These are phyloP conservation scores for Fusarium subtropicale DNA, from an alignment of 2,329 filamentous ascomycete genomes.

Conservation along the genomic window DNA sequence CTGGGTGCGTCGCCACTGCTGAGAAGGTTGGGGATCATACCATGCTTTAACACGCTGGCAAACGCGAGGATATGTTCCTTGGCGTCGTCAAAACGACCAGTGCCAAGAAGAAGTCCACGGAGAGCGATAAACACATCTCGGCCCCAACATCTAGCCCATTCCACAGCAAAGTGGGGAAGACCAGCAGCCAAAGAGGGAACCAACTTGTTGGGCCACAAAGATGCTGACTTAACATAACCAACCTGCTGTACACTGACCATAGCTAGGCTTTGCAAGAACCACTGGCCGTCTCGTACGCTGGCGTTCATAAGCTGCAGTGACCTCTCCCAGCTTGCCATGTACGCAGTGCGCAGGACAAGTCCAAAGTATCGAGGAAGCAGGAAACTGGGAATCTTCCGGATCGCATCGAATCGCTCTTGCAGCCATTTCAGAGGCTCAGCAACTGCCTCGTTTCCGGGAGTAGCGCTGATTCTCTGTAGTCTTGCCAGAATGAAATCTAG, in stretches of 20 bases:
- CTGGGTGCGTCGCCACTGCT: conserved; percentile 86
- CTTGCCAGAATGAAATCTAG: conserved; percentile 87
- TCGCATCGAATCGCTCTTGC: conserved; percentile 84
- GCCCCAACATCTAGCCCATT: conserved; percentile 98
- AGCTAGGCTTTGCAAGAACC: conserved; percentile 87
- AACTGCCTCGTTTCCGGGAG: conserved; percentile 71
- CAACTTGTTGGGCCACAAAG: conserved; percentile 84
- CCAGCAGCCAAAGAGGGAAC: conserved; percentile 93
- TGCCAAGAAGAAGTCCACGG: conserved; percentile 90
- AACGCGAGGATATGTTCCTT: conserved; percentile 96
- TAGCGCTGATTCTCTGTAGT: conserved; percentile 76
- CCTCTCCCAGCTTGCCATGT: conserved; percentile 83
- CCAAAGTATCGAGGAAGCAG: conserved; percentile 94
- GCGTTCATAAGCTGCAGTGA: conserved; percentile 82
- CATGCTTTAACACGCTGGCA: conserved; percentile 95
- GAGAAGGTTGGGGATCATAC: conserved; percentile 96
- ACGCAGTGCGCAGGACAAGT: conserved; percentile 86
- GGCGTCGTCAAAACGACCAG: conserved; percentile 87
- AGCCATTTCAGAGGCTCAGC: conserved; percentile 80
- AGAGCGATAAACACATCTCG: conserved; percentile 97
- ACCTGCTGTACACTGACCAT: conserved; percentile 94
- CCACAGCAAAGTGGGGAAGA: conserved; percentile 90
- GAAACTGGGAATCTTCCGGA: conserved; percentile 87
- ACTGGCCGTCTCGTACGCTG: conserved; percentile 83
- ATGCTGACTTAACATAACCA: conserved; percentile 89